Evolutionary conservation across 2,329 filamentous ascomycete species (phyloP).

Genomic region (Aspergillus aculeatus): DNA sequence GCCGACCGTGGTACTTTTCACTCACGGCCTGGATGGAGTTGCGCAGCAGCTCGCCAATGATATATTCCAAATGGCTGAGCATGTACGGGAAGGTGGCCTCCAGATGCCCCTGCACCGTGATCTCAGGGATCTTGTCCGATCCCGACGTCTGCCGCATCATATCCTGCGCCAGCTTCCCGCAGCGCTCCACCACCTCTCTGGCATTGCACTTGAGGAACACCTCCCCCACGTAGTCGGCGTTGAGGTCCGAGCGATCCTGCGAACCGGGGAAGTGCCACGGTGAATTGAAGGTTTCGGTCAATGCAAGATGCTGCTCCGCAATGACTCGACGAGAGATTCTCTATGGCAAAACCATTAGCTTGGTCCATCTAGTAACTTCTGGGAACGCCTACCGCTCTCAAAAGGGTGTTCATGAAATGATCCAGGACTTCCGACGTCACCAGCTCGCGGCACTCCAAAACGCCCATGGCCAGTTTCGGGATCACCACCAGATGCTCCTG

Average conservation of each 20-base stretch:
- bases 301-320: constrained; percentile 91
- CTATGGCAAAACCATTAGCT: constrained; percentile 44
- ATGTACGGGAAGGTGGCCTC: constrained; percentile 95
- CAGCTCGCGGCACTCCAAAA: constrained; percentile 81
- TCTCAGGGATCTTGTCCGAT: constrained; percentile 70
- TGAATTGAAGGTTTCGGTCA: constrained; percentile 90
- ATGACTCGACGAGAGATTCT: constrained; percentile 94
- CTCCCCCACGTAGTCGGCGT: constrained; percentile 86
- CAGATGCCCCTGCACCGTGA: constrained; percentile 79
- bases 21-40: constrained; percentile 94
- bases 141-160: constrained; percentile 76
- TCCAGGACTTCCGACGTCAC: constrained; percentile 82
- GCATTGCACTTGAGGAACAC: constrained; percentile 93
- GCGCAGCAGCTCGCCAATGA: constrained; percentile 88
- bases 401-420: constrained; percentile 89
- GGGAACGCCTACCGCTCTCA: constrained; percentile 69
- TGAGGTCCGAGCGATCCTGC: constrained; percentile 60
- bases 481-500: constrained; percentile 90
- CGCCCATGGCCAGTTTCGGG: constrained; percentile 89
- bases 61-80: constrained; percentile 92
- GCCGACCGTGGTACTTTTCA: constrained; percentile 61
- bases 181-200: constrained; percentile 81
- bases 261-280: constrained; percentile 85
- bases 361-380: neutral
- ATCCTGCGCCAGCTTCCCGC: constrained; percentile 71